Evolutionary conservation across 73 alveolate species (phyloP), one percentile per base, ranked within the genome.

Genomic region (Stentor coeruleus): DNA sequence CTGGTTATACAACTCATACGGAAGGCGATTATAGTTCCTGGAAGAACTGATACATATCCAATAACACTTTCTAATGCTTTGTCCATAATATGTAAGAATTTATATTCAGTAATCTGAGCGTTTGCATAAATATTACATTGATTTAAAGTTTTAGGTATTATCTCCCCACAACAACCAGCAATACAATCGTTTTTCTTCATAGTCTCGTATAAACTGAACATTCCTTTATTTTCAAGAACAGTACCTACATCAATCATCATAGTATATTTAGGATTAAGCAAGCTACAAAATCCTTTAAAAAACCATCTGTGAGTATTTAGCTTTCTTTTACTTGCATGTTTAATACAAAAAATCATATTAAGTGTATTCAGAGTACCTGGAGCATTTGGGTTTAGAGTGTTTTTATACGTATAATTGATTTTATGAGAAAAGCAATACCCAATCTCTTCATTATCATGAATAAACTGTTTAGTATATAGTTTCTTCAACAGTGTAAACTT

Each of bases 231-330:
- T 6, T 57, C 82, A 37, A 90, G 86, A n/a, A 35, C n/a, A 38
- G 93, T 84, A 0, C 93, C 93, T 3, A 77, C 74, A 84, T 87
- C 93, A 58, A 87, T 49, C 84, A 87, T 73, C 31, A 74, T 76
- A 40, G 73, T 2, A 74, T 59, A 59, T 74, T 82, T 77, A 4
- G 93, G 93, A 55, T 87, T 58, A 38, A 84, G 37, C 31, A 26
- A 30, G 14, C 31, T 59, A 81, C 90, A 84, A 60, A 87, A 31
- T 0, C 89, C 90, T 0, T 38, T 15, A 76, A 81, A 75, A 82
- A 84, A 84, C 88, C 90, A 87, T 1, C 26, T 36, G 41, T 88
- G 94, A 3, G 92, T 76, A 58, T 88, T 87, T 42, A 88, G 72
- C 59, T 88, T 88, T 26, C 91, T 86, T 20, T 60, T 82, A 39